Conservation (phyloP, 2,329 filamentous ascomycete species). For the Phialemoniopsis sp. region DNA sequence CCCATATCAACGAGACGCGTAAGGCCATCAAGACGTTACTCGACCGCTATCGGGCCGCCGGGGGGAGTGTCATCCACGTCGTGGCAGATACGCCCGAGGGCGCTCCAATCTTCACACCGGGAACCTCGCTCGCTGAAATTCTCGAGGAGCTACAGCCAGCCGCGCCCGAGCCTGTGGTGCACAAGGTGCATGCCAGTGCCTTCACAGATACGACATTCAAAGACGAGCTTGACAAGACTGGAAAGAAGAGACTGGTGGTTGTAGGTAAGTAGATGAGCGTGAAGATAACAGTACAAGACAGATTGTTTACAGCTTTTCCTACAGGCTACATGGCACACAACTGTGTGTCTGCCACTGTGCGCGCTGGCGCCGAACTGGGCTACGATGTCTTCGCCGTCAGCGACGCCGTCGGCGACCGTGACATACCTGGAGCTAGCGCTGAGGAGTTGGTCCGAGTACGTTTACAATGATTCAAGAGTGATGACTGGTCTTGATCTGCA, state of each 20-base stretch:
- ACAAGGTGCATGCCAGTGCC: constrained; percentile 4
- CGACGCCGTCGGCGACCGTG: too few relatives aligned
- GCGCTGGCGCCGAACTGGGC: too few relatives aligned
- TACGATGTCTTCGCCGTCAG: too few relatives aligned
- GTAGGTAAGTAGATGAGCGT: not conserved
- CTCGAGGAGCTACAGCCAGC: constrained; percentile 3
- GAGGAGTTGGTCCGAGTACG: constrained; percentile 5
- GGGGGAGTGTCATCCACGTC: constrained; percentile 5
- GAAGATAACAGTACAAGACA: not conserved
- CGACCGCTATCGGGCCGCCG: constrained; percentile 4
- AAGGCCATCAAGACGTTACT: constrained; percentile 4
- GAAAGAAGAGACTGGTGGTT: constrained; percentile 4
- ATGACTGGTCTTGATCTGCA: not conserved
- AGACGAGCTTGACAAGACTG: constrained; percentile 3
- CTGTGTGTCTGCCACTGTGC: too few relatives aligned
- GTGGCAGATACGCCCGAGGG: not conserved
- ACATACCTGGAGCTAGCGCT: not conserved
- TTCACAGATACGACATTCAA: constrained; percentile 1
- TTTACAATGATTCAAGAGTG: not conserved
- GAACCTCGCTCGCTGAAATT: constrained; percentile 4
- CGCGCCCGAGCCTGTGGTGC: constrained; percentile 4
- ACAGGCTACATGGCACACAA: constrained; percentile 3
- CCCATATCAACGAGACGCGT: constrained; percentile 1
- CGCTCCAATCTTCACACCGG: constrained; percentile 7
- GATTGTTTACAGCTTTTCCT: not conserved